Evolutionary conservation across 768 basidiomycete genomes (phyloP).

Genomic region (Cubamyces lactineus): DNA sequence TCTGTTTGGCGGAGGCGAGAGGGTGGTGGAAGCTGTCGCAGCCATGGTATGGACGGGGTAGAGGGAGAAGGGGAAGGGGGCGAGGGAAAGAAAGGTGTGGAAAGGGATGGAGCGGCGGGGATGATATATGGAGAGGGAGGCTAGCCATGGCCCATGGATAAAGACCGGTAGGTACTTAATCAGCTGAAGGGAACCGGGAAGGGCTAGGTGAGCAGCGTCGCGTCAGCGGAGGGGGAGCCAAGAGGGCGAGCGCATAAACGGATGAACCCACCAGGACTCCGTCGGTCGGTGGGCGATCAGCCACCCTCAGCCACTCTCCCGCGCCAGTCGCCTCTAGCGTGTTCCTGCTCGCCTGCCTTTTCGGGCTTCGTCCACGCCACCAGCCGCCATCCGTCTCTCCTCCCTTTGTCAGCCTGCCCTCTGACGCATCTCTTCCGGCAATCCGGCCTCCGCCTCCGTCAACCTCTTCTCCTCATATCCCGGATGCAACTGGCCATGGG

Average conservation of each 20-base stretch:
- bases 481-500: too few relatives aligned
- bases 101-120: neutral
- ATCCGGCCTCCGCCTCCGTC: neutral
- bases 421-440: constrained; percentile 2
- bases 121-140: neutral
- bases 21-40: neutral
- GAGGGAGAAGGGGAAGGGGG: neutral
- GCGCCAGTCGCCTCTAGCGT: neutral
- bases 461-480: neutral
- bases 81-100: neutral
- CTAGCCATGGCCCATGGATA: neutral
- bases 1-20: neutral
- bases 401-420: constrained; percentile 2
- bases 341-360: constrained; percentile 10
- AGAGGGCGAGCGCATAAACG: neutral
- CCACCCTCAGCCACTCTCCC: neutral
- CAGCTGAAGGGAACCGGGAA: neutral
- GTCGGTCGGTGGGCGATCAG: neutral
- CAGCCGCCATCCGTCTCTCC: constrained; percentile 7
- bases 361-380: neutral
- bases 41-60: neutral
- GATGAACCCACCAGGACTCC: neutral
- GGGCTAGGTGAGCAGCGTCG: constrained; percentile 1
- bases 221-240: constrained; percentile 7
- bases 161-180: too few relatives aligned